Percentiles rank a stretch among this genome's conserved stretches.
Evolutionary conservation across 2,329 filamentous ascomycete genomes (phyloP).

Genomic region (Aulographum hederae): DNA sequence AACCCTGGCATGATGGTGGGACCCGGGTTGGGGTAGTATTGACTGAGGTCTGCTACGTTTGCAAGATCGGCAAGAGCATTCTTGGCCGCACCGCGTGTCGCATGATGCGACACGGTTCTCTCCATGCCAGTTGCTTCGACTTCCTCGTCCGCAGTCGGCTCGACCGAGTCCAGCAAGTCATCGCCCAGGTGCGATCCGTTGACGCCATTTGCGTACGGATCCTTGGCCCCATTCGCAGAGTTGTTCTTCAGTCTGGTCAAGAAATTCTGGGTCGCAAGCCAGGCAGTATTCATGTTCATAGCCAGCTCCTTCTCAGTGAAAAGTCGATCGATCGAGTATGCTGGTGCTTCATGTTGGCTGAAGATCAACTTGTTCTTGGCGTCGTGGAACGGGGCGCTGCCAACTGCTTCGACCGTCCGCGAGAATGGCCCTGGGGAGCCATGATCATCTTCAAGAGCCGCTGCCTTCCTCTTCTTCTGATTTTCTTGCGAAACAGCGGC

Average conservation of each 20-base stretch:
- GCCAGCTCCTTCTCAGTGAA: constrained; percentile 51
- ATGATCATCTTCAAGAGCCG: constrained; percentile 33
- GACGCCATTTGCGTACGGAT: constrained; percentile 9
- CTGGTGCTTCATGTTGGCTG: constrained; percentile 37
- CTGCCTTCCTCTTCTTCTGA: constrained; percentile 38
- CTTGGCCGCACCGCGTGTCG: constrained; percentile 30
- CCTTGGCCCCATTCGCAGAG: constrained; percentile 1
- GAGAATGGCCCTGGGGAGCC: constrained; percentile 13
- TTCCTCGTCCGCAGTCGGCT: constrained; percentile 6
- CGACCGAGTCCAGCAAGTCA: background rate
- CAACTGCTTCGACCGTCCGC: constrained; percentile 26
- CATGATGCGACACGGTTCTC: constrained; percentile 37
- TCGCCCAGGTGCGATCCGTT: constrained; percentile 9
- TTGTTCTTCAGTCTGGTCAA: constrained; percentile 34
- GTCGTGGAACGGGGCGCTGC: constrained; percentile 30
- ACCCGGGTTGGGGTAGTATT: constrained; percentile 19
- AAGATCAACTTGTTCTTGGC: constrained; percentile 32
- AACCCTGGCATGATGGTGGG: constrained; percentile 17
- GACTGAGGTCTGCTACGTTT: constrained; percentile 18
- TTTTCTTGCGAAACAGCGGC: constrained; percentile 24
- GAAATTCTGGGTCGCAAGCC: constrained; percentile 36
- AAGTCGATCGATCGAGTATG: constrained; percentile 43
- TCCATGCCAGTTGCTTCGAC: constrained; percentile 34
- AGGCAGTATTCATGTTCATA: constrained; percentile 41
- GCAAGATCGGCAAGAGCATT: constrained; percentile 38